These are phyloP conservation scores for Aquanectria penicillioides DNA, from an alignment of 2,329 filamentous ascomycete species.

Conservation along the genomic window DNA sequence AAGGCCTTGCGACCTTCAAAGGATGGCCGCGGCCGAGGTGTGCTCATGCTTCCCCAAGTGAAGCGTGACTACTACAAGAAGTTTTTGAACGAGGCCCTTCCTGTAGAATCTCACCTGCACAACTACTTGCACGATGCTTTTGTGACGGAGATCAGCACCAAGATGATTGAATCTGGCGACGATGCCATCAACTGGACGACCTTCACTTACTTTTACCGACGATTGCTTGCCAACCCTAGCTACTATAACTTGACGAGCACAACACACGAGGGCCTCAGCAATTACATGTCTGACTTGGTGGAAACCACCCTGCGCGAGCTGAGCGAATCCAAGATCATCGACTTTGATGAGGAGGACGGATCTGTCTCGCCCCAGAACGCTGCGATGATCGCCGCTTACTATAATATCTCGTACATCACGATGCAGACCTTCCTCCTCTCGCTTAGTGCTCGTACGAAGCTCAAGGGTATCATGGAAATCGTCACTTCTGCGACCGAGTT, in stretches of 20 bases:
- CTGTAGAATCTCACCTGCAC: slow-evolving; percentile 93
- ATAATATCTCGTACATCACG: slow-evolving; percentile 98
- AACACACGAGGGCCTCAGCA: slow-evolving; percentile 91
- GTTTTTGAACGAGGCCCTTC: slow-evolving; percentile 94
- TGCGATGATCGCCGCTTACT: slow-evolving; percentile 98
- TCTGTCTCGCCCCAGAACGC: slow-evolving; percentile 89
- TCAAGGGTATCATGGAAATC: slow-evolving; percentile 97
- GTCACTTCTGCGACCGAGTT: slow-evolving; percentile 97
- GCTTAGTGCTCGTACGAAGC: slow-evolving; percentile 85
- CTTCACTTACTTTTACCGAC: slow-evolving; percentile 97
- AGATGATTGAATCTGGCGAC: slow-evolving; percentile 93
- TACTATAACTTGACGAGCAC: slow-evolving; percentile 93
- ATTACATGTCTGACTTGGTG: slow-evolving; percentile 92
- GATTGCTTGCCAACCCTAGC: slow-evolving; percentile 92
- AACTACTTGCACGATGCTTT: slow-evolving; percentile 95
- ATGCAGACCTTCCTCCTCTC: slow-evolving; percentile 99
- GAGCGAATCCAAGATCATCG: slow-evolving; percentile 92
- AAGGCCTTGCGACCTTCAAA: slow-evolving; percentile 83
- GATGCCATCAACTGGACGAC: slow-evolving; percentile 99
- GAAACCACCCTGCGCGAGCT: slow-evolving; percentile 93
- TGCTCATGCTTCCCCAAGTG: slow-evolving; percentile 95
- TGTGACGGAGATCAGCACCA: slow-evolving; percentile 95
- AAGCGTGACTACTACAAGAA: slow-evolving; percentile 99
- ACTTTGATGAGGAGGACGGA: slow-evolving; percentile 94
- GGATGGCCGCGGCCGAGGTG: slow-evolving; percentile 85